A percentile compares a stretch with the other conserved stretches of the same genome.
phyloP scores from a whole-genome alignment of 257 asterid species.

The Penstemon newberryi region DNA sequence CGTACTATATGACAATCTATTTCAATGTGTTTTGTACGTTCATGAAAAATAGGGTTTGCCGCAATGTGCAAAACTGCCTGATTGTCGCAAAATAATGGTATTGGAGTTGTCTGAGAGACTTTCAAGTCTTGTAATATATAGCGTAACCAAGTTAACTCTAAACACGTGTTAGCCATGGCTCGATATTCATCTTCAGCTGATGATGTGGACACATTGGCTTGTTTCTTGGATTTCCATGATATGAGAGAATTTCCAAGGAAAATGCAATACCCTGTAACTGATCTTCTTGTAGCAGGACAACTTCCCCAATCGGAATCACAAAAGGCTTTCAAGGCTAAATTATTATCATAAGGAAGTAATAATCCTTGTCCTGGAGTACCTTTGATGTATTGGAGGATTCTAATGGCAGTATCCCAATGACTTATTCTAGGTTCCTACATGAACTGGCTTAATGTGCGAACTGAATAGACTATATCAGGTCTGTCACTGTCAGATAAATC shows the following conservation, averaged over 20 bases:
- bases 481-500: background rate
- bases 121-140: background rate
- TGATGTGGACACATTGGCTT: background rate
- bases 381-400: too few species aligned
- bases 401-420: too few species aligned
- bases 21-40: too few species aligned
- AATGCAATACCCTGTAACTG: background rate
- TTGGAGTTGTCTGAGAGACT: too few species aligned
- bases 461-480: background rate
- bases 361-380: background rate
- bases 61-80: too few species aligned
- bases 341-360: background rate
- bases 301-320: constrained; percentile 15
- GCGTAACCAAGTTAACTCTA: background rate
- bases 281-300: background rate
- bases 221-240: background rate
- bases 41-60: too few species aligned
- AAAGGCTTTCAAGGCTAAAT: background rate
- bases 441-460: background rate
- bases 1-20: too few species aligned
- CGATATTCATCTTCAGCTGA: constrained; percentile 4
- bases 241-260: background rate
- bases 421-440: too few species aligned
- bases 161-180: background rate
- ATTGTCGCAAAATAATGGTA: too few species aligned